A percentile compares a stretch with the other conserved stretches of the same genome.
phyloP scores from a whole-genome alignment of 2,329 filamentous ascomycete genomes.

The Apiospora marii region DNA sequence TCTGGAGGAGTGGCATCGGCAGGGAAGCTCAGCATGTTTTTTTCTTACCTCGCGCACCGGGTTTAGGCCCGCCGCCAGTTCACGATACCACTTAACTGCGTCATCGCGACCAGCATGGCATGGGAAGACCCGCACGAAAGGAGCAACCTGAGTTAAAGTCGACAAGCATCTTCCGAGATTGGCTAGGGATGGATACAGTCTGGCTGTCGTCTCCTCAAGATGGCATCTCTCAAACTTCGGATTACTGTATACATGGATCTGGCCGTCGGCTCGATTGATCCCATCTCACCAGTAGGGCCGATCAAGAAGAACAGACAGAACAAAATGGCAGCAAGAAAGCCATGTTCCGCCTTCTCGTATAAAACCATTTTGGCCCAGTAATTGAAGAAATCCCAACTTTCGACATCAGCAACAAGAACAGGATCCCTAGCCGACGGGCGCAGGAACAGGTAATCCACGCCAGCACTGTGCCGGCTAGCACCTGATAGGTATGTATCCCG shows the following conservation, averaged over 20 bases:
- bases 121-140: slow-evolving; percentile 17
- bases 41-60: neutral
- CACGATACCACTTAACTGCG: slow-evolving; percentile 10
- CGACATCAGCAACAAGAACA: slow-evolving; percentile 3
- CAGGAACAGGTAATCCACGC: neutral
- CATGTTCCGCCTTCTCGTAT: neutral
- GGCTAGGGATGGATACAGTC: neutral
- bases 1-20: neutral
- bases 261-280: slow-evolving; percentile 16
- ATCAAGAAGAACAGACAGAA: neutral
- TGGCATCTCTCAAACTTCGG: slow-evolving; percentile 11
- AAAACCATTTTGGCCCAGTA: neutral
- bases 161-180: slow-evolving; percentile 11
- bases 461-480: neutral
- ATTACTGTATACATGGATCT: slow-evolving; percentile 14
- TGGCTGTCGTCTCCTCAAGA: neutral
- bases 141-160: slow-evolving; percentile 6
- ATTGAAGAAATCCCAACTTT: slow-evolving; percentile 7
- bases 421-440: neutral
- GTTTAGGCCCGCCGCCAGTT: slow-evolving; percentile 1
- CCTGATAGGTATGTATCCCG: slow-evolving; percentile 6
- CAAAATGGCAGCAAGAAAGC: slow-evolving; percentile 1
- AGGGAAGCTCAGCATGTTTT: neutral
- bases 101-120: neutral
- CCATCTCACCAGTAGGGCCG: slow-evolving; percentile 16